phyloP scores from a whole-genome alignment of 2,329 filamentous ascomycete species.

The Colletotrichum sp. region DNA sequence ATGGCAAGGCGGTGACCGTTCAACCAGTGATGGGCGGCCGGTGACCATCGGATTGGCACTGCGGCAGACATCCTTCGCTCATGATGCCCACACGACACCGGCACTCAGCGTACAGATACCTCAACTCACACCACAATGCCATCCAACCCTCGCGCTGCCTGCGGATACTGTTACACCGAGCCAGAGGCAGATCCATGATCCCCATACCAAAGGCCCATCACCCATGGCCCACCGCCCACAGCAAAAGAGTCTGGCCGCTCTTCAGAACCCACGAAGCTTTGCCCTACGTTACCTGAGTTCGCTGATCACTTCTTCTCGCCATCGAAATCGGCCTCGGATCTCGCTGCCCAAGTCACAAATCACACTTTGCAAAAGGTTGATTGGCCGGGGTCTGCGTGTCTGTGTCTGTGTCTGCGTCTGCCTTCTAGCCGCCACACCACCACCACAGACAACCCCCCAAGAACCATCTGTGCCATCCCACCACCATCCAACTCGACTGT shows the following conservation, averaged over 20 bases:
- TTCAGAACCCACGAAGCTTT: not conserved
- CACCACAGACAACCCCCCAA: not conserved
- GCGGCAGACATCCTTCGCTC: not conserved
- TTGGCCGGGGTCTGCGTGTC: not conserved
- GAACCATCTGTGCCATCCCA: not conserved
- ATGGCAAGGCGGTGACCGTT: not conserved
- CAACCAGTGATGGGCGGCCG: not conserved
- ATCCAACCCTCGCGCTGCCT: not conserved
- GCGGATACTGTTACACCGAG: not conserved
- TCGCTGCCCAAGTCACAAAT: not conserved
- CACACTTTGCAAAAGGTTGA: not conserved
- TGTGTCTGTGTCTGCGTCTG: not conserved
- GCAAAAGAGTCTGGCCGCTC: not conserved
- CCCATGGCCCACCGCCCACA: not conserved
- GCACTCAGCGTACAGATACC: not conserved
- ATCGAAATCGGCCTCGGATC: not conserved
- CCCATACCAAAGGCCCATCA: not conserved
- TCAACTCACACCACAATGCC: not conserved
- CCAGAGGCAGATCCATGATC: not conserved
- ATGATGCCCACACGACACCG: not conserved
- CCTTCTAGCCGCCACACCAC: not conserved
- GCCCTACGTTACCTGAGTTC: not conserved
- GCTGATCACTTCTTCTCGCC: not conserved
- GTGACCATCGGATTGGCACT: not conserved
- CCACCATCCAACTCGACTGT: not conserved